Evolutionary conservation across 208 protist genomes (phyloP), one percentile per base, ranked within the genome.

Genomic region (Angomonas ambiguus): DNA sequence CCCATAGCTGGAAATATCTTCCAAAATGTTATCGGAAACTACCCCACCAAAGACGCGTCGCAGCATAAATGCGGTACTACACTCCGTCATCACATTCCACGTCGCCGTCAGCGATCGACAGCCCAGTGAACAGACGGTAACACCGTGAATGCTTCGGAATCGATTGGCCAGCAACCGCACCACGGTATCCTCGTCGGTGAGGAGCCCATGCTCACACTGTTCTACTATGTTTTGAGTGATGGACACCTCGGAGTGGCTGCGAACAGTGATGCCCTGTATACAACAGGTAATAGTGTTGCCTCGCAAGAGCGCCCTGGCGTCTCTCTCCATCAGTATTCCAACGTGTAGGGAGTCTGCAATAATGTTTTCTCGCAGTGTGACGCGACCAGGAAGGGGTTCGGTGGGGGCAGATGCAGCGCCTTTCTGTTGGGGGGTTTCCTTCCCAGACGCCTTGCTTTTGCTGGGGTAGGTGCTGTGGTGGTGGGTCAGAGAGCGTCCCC

Each of bases 351-450:
- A 58, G 24, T 53, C 56, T 13, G 49, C 49, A 5, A 76, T 55
- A 22, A 71, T 38, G 48, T 81, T 81, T 10, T 62, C 45, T 4
- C 71, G 70, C 18, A 81, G 53, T 13, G 65, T 13, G n/a, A 74
- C 34, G 2, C 25, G 45, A 25, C 33, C 28, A 27, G 28, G n/a
- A n/a, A n/a, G n/a, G n/a, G n/a, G n/a, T n/a, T n/a, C n/a, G n/a
- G n/a, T n/a, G n/a, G n/a, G n/a, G n/a, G n/a, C n/a, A n/a, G n/a
- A n/a, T n/a, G n/a, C n/a, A n/a, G n/a, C n/a, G n/a, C n/a, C n/a
- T n/a, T n/a, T n/a, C n/a, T n/a, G n/a, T n/a, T n/a, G n/a, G n/a
- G n/a, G n/a, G n/a, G n/a, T n/a, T n/a, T n/a, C n/a, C n/a, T n/a
- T n/a, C n/a, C n/a, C n/a, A n/a, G n/a, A n/a, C n/a, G n/a, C n/a